Evolutionary conservation across 2,329 filamentous ascomycete genomes (phyloP).

Genomic region (Aulographum hederae): DNA sequence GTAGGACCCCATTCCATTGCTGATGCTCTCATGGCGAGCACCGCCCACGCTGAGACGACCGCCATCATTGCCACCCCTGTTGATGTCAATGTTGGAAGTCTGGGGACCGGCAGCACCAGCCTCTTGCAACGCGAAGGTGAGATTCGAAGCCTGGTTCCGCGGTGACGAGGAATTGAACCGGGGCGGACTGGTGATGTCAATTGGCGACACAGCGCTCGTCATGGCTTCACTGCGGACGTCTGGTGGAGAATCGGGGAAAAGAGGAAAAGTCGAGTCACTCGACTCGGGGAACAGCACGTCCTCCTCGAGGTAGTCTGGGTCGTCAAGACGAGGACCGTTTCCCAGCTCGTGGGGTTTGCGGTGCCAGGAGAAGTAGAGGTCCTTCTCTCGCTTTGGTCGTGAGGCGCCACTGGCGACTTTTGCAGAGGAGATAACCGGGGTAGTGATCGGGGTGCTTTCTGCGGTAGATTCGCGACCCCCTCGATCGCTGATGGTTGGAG

Average conservation of each 20-base stretch:
- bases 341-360: constrained; percentile 12
- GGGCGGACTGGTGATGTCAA: constrained; percentile 37
- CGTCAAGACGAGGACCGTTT: background rate
- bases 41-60: constrained; percentile 18
- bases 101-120: constrained; percentile 13
- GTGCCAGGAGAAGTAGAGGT: constrained; percentile 25
- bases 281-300: constrained; percentile 15
- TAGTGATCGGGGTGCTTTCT: constrained; percentile 31
- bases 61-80: constrained; percentile 6
- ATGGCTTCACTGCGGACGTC: constrained; percentile 19
- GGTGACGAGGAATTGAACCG: constrained; percentile 39
- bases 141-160: constrained; percentile 42
- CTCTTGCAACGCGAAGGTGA: constrained; percentile 41
- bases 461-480: constrained; percentile 31
- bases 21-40: constrained; percentile 38
- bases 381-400: constrained; percentile 9
- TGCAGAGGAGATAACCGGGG: constrained; percentile 18
- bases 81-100: background rate
- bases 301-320: constrained; percentile 11
- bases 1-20: constrained; percentile 27
- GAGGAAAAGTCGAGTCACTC: constrained; percentile 18
- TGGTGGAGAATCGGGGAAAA: constrained; percentile 16
- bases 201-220: constrained; percentile 34
- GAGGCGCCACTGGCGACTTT: constrained; percentile 18
- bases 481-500: constrained; percentile 26